Evolutionary conservation across 257 asterid species (phyloP).

Genomic region (Mitragyna speciosa): DNA sequence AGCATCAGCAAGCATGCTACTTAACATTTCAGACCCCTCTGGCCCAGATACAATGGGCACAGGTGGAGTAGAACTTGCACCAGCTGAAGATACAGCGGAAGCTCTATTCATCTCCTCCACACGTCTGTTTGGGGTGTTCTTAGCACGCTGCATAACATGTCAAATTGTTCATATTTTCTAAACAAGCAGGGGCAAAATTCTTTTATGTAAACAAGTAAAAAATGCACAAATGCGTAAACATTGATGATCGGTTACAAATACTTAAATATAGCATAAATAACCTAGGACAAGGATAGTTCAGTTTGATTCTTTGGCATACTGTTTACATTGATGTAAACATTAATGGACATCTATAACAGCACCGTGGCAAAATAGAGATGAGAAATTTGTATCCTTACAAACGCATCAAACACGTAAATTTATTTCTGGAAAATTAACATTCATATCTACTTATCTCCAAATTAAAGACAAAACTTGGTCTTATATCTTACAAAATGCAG

Average conservation of each 20-base stretch:
- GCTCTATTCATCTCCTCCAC: constrained; percentile 33
- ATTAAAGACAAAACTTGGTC: not conserved
- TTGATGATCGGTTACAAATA: too few relatives aligned
- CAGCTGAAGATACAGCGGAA: constrained; percentile 19
- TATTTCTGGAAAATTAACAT: not conserved
- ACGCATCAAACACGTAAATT: not conserved
- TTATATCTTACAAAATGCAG: not conserved
- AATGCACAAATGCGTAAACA: not conserved
- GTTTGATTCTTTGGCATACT: not conserved
- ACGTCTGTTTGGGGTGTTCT: constrained; percentile 27
- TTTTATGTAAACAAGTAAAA: not conserved
- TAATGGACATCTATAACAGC: not conserved
- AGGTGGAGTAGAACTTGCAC: constrained; percentile 30
- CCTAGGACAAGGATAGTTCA: not conserved
- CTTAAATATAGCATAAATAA: too few relatives aligned
- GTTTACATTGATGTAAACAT: not conserved
- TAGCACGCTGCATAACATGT: constrained; percentile 32
- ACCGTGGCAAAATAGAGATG: not conserved
- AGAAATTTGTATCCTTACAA: not conserved
- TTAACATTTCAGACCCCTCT: constrained; percentile 56
- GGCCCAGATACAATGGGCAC: constrained; percentile 40
- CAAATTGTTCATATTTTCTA: not conserved
- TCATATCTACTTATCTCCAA: not conserved
- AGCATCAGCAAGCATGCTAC: constrained; percentile 66
- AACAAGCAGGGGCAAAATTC: not conserved